Percentiles rank a stretch among this genome's conserved stretches.
phyloP scores from a whole-genome alignment of 345 rosid species.

The Brassica juncea region DNA sequence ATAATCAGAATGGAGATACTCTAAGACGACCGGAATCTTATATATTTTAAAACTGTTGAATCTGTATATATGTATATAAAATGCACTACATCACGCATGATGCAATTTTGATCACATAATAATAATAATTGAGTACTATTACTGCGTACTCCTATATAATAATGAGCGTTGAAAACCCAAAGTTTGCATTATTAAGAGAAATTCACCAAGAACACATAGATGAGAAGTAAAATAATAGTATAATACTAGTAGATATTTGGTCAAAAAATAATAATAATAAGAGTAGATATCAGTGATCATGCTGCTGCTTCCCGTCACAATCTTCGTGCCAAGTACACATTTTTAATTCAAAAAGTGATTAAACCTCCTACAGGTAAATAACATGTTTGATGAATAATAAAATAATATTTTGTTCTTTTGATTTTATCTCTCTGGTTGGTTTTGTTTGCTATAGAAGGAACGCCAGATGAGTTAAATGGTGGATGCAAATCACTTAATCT shows the following conservation, averaged over 20 bases:
- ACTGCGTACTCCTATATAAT: background rate
- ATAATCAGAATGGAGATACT: background rate
- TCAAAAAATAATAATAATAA: too few species aligned
- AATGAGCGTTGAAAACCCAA: background rate
- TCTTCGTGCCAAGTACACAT: slow-evolving; percentile 12
- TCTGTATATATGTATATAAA: background rate
- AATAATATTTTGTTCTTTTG: background rate
- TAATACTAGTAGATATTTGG: too few species aligned
- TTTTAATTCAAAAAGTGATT: slow-evolving; percentile 20
- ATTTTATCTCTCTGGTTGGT: slow-evolving; percentile 19
- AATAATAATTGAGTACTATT: too few species aligned
- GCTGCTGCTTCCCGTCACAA: slow-evolving; percentile 20
- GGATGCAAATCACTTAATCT: slow-evolving; percentile 14
- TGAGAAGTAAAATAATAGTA: too few species aligned
- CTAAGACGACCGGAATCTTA: background rate
- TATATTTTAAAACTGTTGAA: background rate
- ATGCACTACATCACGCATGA: background rate
- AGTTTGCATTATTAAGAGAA: background rate
- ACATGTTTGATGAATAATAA: background rate
- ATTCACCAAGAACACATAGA: too few species aligned
- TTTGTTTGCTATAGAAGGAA: slow-evolving; percentile 31
- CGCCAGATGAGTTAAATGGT: slow-evolving; percentile 25
- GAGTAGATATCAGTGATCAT: too few species aligned
- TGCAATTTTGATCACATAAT: background rate
- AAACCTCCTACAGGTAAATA: background rate